Base-by-base conservation (phyloP, 148 eudicot species). In the Silene uniflora region DNA sequence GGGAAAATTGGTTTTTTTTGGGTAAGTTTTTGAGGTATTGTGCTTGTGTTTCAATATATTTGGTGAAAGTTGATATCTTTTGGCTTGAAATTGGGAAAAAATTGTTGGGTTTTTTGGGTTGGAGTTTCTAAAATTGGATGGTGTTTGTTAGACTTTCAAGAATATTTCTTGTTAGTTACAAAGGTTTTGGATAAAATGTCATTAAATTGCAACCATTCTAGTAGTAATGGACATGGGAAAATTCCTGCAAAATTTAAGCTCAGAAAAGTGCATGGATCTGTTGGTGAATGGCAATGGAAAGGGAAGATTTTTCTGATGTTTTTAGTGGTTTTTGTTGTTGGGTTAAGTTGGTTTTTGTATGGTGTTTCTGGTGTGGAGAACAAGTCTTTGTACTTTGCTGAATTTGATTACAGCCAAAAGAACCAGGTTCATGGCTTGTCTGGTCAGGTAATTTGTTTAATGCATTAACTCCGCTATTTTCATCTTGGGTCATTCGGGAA, bases 151-250 rank as follows among this genome's bases (percentile, higher is more conserved):
- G 82, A 77, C 71, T 80, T 63, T 69, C 72, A 49, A 75, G 87
- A 84, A 32, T 76, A 4, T 75, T 79, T 58, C 47, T 75, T 27
- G 85, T 77, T 75, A 67, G 16, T 79, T 83, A 81, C 72, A 76
- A 72, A 82, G 82, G n/a, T 81, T 63, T 77, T 83, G 79, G 85
- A 69, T 14, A 85, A 83, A 66, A 91, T 91, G 97, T 84, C 97
- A 67, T 75, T 87, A 74, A 86, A 82, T 55, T 64, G 78, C 75
- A 84, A 84, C 68, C 79, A 32, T 22, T 74, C 59, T 78, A 79
- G 80, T 72, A 63, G 75, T 73, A 88, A 79, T 81, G 84, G 85
- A 3, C 84, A 75, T 81, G 84, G 85, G 3, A 86, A 75, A 72
- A 71, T 78, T 54, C 67, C 85, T 8, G 56, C 78, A 59, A 81